Evolutionary conservation across 139 green algal genomes (phyloP).

Genomic region (Asterochloris erici): DNA sequence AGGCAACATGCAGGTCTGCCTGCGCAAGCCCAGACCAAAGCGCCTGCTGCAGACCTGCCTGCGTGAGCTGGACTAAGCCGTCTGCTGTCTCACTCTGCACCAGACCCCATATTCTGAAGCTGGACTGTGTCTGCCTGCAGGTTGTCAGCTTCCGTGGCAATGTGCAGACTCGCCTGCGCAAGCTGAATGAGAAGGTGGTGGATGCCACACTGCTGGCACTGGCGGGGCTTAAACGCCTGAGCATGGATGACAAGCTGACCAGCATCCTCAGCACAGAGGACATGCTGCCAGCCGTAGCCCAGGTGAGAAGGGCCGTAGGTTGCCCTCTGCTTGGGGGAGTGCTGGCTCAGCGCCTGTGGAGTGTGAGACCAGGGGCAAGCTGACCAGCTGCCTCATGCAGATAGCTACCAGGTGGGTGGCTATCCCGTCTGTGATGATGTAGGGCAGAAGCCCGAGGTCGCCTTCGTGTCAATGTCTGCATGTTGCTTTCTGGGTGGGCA

Average conservation of each 20-base stretch:
- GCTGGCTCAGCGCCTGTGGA: neutral
- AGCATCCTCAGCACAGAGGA: constrained; percentile 82
- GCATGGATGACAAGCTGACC: constrained; percentile 92
- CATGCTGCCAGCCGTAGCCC: constrained; percentile 95
- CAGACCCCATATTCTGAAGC: neutral
- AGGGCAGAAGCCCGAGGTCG: too few species aligned
- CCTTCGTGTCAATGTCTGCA: too few species aligned
- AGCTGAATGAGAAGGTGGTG: constrained; percentile 90
- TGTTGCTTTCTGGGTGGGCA: too few species aligned
- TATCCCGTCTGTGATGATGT: too few species aligned
- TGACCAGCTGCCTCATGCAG: too few species aligned
- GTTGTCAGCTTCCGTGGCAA: constrained; percentile 98
- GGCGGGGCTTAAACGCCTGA: constrained; percentile 94
- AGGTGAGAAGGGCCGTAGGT: constrained; percentile 30
- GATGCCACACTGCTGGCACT: constrained; percentile 92
- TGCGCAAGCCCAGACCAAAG: too few species aligned
- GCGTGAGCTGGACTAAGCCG: too few species aligned
- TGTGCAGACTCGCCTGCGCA: constrained; percentile 95
- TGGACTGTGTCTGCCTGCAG: constrained; percentile 28
- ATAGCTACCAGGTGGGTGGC: too few species aligned
- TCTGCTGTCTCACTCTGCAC: neutral
- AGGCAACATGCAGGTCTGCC: too few species aligned
- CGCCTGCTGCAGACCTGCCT: too few species aligned
- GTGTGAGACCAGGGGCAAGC: too few species aligned
- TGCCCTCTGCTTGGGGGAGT: neutral